Evolutionary conservation across 148 eudicot genomes (phyloP).

Genomic region (Pouteria glomerata): DNA sequence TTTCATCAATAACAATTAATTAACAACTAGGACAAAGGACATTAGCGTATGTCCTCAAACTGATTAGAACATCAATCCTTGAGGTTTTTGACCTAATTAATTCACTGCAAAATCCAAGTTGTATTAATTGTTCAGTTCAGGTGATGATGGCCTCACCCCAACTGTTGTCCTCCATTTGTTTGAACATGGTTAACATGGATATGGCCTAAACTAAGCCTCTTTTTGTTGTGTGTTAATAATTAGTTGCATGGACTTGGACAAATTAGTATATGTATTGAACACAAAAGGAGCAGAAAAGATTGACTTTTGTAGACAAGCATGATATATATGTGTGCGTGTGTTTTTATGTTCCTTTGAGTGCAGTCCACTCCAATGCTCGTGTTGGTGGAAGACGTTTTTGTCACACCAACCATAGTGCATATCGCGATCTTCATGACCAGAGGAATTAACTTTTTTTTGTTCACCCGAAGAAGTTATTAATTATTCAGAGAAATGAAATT

Average conservation of each 20-base stretch:
- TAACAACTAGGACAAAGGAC: too few species aligned
- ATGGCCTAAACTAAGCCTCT: too few species aligned
- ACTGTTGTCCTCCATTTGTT: neutral
- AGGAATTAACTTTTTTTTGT: neutral
- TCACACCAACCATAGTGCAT: constrained; percentile 16
- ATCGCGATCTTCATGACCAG: neutral
- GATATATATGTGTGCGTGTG: constrained; percentile 5
- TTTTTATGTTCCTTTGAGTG: constrained; percentile 56
- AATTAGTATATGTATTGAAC: neutral
- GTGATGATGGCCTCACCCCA: constrained; percentile 4
- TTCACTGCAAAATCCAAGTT: too few species aligned
- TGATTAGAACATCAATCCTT: too few species aligned
- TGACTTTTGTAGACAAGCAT: constrained; percentile 39
- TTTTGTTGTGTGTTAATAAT: too few species aligned
- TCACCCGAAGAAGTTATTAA: too few species aligned
- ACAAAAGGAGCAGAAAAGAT: constrained; percentile 41
- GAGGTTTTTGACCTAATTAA: too few species aligned
- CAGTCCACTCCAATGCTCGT: constrained; percentile 53
- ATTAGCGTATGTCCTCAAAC: too few species aligned
- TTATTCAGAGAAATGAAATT: too few species aligned
- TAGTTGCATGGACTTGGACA: constrained; percentile 12
- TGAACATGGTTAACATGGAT: too few species aligned
- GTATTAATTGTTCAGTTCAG: too few species aligned
- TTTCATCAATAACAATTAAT: too few species aligned
- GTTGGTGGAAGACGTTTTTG: constrained; percentile 18